Conservation (phyloP, 75 land plant species). For the Sequoia sempervirens region DNA sequence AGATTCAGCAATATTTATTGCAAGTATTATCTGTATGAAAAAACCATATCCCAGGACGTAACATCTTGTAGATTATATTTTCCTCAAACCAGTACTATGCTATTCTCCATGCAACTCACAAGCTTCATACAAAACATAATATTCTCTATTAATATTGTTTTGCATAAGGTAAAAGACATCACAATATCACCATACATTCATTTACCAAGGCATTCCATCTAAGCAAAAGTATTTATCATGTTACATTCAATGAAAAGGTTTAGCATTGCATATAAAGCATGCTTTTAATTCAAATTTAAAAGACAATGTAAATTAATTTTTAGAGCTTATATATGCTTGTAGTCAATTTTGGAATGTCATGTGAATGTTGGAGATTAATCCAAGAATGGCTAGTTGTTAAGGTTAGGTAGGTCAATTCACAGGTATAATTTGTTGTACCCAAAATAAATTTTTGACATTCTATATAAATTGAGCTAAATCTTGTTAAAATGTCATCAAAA, state of each 20-base stretch:
- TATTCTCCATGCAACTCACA: background rate
- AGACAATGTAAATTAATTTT: no score
- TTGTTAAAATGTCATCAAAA: no score
- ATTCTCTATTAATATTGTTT: background rate
- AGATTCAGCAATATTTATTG: slow-evolving; percentile 89
- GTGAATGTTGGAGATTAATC: background rate
- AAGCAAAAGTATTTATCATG: background rate
- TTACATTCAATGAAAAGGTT: no score
- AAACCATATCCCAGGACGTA: background rate
- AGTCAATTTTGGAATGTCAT: background rate
- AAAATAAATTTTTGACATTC: no score
- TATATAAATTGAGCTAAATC: no score
- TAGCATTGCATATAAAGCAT: background rate
- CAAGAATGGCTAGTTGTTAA: background rate
- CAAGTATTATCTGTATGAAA: slow-evolving; percentile 59
- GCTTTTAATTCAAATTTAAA: no score
- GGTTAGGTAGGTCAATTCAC: background rate
- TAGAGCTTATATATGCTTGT: background rate
- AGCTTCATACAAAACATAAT: background rate
- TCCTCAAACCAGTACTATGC: background rate
- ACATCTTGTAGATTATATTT: background rate
- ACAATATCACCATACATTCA: background rate
- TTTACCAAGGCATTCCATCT: background rate
- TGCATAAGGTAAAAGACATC: background rate
- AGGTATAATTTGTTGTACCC: no score